Conservation (phyloP, 345 rosid species). For the Aegle marmelos region DNA sequence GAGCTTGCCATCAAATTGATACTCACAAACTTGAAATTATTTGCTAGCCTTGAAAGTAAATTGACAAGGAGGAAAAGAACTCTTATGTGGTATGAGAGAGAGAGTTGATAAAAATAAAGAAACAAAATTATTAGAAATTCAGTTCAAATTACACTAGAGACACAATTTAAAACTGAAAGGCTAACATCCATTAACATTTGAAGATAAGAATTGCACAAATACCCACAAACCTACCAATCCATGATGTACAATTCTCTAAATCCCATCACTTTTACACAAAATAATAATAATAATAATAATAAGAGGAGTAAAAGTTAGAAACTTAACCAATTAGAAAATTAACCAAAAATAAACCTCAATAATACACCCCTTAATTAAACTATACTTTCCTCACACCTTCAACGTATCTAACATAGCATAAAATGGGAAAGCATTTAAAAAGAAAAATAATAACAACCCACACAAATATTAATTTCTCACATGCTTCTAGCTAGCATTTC, state of each 20-base stretch:
- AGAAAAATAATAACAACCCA: neutral
- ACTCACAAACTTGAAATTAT: neutral
- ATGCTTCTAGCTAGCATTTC: constrained; percentile 74
- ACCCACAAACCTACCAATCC: constrained; percentile 2
- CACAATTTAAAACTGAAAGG: neutral
- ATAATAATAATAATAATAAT: too few relatives aligned
- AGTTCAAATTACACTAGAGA: neutral
- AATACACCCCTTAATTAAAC: neutral
- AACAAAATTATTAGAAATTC: neutral
- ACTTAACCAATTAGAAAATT: too few relatives aligned
- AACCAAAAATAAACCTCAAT: neutral
- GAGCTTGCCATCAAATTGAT: neutral
- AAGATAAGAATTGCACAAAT: constrained; percentile 24
- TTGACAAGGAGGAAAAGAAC: neutral
- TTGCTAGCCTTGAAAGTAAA: neutral
- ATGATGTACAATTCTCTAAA: constrained; percentile 19
- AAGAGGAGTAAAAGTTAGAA: neutral
- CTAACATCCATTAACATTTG: neutral
- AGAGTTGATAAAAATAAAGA: neutral
- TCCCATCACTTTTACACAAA: neutral
- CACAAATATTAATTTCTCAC: constrained; percentile 16
- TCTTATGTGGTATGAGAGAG: neutral
- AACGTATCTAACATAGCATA: constrained; percentile 25
- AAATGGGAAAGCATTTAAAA: constrained; percentile 20
- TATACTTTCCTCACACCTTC: constrained; percentile 23